Evolutionary conservation across 345 rosid species (phyloP).

Genomic region (Arabidopsis arenosa): DNA sequence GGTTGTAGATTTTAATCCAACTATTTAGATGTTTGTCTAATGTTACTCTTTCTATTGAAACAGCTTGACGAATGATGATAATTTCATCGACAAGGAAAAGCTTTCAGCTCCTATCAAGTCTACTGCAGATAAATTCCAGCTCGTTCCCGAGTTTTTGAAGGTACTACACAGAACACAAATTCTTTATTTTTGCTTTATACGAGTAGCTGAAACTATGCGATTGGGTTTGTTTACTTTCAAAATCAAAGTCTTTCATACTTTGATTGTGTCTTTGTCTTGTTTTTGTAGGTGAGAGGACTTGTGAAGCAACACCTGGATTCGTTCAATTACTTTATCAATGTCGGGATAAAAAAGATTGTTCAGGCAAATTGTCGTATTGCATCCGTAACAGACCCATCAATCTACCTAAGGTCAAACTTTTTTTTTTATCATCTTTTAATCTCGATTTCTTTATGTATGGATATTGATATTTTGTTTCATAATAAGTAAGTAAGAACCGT

Average conservation of each 20-base stretch:
- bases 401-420: slow-evolving; percentile 59
- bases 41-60: slow-evolving; percentile 17
- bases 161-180: slow-evolving; percentile 29
- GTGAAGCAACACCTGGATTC: slow-evolving; percentile 97
- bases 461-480: slow-evolving; percentile 1
- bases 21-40: background rate
- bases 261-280: slow-evolving; percentile 17
- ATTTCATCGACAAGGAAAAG: slow-evolving; percentile 29
- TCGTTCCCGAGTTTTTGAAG: slow-evolving; percentile 50
- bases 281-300: slow-evolving; percentile 74
- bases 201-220: background rate
- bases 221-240: slow-evolving; percentile 8
- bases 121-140: slow-evolving; percentile 38
- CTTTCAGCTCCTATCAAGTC: slow-evolving; percentile 47
- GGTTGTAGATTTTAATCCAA: background rate
- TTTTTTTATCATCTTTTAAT: background rate
- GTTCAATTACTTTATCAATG: slow-evolving; percentile 76
- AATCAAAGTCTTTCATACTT: background rate
- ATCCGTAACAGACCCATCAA: slow-evolving; percentile 54
- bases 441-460: background rate
- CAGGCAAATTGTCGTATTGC: slow-evolving; percentile 71
- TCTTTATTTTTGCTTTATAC: background rate
- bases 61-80: slow-evolving; percentile 25
- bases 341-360: slow-evolving; percentile 83
- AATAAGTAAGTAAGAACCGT: background rate